phyloP scores from a whole-genome alignment of 306 rosid species.

The Macrotyloma uniflorum region DNA sequence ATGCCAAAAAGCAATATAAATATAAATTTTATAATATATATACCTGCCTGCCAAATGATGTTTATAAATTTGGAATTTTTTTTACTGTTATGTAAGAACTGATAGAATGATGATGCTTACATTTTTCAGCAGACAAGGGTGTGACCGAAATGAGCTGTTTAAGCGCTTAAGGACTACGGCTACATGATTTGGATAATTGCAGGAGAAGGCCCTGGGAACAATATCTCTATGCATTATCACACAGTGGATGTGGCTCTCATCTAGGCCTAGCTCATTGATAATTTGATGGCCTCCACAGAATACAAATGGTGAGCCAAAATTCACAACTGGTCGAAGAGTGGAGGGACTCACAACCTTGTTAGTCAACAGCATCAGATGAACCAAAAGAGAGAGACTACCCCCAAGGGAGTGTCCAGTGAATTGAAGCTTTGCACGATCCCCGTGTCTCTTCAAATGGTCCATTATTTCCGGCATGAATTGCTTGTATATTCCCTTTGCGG shows the following conservation, averaged over 20 bases:
- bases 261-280: conserved; percentile 64
- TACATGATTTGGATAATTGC: conserved; percentile 84
- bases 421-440: conserved; percentile 76
- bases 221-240: conserved; percentile 97
- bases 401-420: conserved; percentile 96
- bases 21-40: not conserved
- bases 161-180: conserved; percentile 76
- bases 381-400: conserved; percentile 89
- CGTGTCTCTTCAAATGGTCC: conserved; percentile 67
- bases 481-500: conserved; percentile 86
- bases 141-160: conserved; percentile 67
- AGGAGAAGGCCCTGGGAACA: conserved; percentile 96
- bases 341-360: conserved; percentile 69
- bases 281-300: conserved; percentile 82
- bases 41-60: not conserved
- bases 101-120: conserved; percentile 47
- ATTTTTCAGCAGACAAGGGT: conserved; percentile 74
- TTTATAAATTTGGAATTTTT: not conserved
- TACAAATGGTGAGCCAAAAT: conserved; percentile 93
- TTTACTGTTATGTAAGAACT: not conserved
- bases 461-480: conserved; percentile 86
- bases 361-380: conserved; percentile 77
- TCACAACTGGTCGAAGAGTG: conserved; percentile 73
- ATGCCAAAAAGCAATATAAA: not conserved
- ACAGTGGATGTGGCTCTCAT: conserved; percentile 66